phyloP scores from a whole-genome alignment of 2,329 filamentous ascomycete species.

The Sporothrix curviconia region DNA sequence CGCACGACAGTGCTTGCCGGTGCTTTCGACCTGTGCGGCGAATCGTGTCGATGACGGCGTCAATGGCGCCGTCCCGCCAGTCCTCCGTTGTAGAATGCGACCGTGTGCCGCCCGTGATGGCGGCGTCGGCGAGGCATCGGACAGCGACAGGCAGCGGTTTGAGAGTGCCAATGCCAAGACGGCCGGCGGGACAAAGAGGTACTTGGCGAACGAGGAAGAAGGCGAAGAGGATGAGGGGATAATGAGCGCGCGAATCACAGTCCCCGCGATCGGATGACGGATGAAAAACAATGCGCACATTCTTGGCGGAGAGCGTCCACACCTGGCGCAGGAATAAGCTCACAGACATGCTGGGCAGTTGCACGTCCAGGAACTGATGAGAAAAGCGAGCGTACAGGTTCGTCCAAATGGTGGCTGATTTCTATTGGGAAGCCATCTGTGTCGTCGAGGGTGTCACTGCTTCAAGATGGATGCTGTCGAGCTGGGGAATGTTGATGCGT shows the following conservation, averaged over 20 bases:
- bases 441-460: no score
- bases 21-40: conserved; percentile 47
- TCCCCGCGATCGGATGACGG: conserved; percentile 47
- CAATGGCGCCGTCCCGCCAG: conserved; percentile 62
- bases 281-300: conserved; percentile 51
- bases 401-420: no score
- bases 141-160: conserved; percentile 57
- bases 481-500: not conserved
- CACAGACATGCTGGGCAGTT: not conserved
- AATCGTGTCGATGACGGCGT: conserved; percentile 61
- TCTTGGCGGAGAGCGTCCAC: conserved; percentile 56
- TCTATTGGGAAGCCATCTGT: no score
- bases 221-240: conserved; percentile 50
- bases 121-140: conserved; percentile 55
- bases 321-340: conserved; percentile 39
- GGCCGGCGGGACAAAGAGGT: conserved; percentile 74
- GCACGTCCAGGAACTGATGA: not conserved
- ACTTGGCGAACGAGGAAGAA: conserved; percentile 68
- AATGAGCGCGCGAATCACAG: conserved; percentile 50
- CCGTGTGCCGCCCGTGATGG: conserved; percentile 54
- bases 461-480: not conserved
- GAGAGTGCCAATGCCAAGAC: conserved; percentile 62
- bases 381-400: not conserved
- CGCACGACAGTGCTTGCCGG: conserved; percentile 41
- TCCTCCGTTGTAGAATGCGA: conserved; percentile 76